These are phyloP conservation scores for Suhomyces kilbournensis DNA, from an alignment of 805 yeast species.

Conservation along the genomic window DNA sequence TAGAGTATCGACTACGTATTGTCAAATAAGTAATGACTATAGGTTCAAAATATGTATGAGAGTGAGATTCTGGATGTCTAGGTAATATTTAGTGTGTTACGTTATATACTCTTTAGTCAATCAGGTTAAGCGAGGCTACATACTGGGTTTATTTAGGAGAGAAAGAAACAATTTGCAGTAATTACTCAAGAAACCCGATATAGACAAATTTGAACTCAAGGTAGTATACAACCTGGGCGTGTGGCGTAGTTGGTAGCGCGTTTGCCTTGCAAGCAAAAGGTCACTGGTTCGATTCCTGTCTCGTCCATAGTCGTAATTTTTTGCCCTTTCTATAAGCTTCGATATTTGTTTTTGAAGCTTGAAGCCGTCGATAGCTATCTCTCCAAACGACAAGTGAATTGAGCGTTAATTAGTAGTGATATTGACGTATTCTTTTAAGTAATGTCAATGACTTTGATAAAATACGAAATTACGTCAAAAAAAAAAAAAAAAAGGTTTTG, in stretches of 20 bases:
- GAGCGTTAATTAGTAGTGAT: background rate
- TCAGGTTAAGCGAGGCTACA: no score
- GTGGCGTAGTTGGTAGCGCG: constrained; percentile 86
- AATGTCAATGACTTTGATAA: background rate
- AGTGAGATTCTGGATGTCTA: no score
- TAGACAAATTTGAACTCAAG: background rate
- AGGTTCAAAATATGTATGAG: no score
- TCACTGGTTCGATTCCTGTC: constrained; percentile 77
- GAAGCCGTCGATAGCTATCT: background rate
- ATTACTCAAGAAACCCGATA: background rate
- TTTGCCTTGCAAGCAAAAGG: constrained; percentile 76
- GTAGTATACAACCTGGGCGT: constrained; percentile 45
- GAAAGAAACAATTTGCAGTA: no score
- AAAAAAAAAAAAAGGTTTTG: background rate
- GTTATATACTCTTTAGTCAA: no score
- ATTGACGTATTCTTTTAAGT: no score
- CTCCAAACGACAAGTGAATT: background rate
- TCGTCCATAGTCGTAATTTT: constrained; percentile 49
- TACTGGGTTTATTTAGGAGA: no score
- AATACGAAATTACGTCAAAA: background rate
- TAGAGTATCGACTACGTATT: background rate
- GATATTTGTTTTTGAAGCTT: background rate
- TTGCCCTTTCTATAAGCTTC: constrained; percentile 4
- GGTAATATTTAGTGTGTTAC: no score
- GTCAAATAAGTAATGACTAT: no score